A percentile compares a stretch with the other conserved stretches of the same genome.
Conservation (phyloP, 2,329 filamentous ascomycete species). For the Pseudogymnoascus sp. region DNA sequence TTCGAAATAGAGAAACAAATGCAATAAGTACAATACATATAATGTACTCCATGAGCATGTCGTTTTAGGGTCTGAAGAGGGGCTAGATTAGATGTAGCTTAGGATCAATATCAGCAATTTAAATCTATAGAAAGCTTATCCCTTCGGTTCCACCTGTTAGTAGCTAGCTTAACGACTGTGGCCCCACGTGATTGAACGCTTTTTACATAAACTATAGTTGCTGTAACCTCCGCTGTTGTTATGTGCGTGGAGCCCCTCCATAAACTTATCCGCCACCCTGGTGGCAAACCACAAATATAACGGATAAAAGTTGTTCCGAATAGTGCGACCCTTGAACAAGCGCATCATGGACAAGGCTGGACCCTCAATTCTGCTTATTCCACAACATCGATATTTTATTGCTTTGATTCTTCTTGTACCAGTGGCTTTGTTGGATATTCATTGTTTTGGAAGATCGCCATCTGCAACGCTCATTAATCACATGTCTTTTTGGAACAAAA, state of each 20-base stretch:
- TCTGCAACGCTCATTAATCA: slow-evolving; percentile 3
- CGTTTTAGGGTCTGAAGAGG: too few species aligned
- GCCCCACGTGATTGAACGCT: background rate
- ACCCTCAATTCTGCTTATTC: slow-evolving; percentile 4
- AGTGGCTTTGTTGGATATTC: background rate
- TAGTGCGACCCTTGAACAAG: background rate
- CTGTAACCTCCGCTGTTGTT: too few species aligned
- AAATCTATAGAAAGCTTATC: background rate
- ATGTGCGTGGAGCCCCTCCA: background rate
- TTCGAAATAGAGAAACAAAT: background rate
- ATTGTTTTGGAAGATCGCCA: background rate
- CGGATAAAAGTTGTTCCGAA: background rate
- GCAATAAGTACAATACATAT: background rate
- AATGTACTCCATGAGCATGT: background rate
- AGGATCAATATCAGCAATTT: background rate
- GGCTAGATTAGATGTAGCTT: background rate
- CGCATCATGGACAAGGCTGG: background rate
- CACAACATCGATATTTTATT: background rate
- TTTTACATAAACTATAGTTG: background rate
- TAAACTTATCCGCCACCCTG: background rate
- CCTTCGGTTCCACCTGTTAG: background rate
- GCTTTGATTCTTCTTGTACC: slow-evolving; percentile 1
- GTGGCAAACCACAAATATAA: background rate
- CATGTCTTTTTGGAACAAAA: slow-evolving; percentile 12
- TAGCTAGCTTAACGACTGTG: background rate